Evolutionary conservation across 192 early-diverging fungal species (phyloP).

Genomic region (Linnemannia zychae): DNA sequence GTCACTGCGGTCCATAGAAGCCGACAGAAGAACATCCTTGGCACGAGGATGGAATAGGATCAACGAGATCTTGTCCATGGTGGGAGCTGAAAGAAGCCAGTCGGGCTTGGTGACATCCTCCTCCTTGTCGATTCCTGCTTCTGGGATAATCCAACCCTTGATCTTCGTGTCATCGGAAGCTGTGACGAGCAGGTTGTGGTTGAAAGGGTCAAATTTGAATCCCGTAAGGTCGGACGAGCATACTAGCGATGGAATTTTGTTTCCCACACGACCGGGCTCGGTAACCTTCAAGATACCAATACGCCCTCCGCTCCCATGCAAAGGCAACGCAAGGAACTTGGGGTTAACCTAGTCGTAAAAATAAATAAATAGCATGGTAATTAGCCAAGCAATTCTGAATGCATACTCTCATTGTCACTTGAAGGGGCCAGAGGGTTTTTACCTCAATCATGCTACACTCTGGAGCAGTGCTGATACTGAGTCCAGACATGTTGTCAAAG

Average conservation of each 20-base stretch:
- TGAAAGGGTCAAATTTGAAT: conserved; percentile 84
- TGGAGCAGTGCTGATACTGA: conserved; percentile 66
- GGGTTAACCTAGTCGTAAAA: conserved; percentile 58
- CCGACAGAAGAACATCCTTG: conserved; percentile 68
- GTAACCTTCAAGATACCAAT: conserved; percentile 75
- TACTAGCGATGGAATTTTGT: conserved; percentile 68
- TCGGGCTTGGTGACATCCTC: conserved; percentile 38
- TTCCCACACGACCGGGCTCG: conserved; percentile 78
- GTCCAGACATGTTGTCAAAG: conserved; percentile 72
- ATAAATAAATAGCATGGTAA: conserved; percentile 20
- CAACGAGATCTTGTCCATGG: conserved; percentile 66
- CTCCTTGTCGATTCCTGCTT: conserved; percentile 69
- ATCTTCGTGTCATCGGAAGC: conserved; percentile 76
- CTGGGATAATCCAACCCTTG: conserved; percentile 68
- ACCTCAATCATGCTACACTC: conserved; percentile 74
- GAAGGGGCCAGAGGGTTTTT: no score
- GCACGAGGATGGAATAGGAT: conserved; percentile 72
- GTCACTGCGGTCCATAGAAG: conserved; percentile 68
- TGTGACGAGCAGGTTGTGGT: conserved; percentile 67
- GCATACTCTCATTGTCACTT: no score
- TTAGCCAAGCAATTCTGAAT: no score
- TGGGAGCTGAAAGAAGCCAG: conserved; percentile 42
- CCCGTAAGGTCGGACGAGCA: conserved; percentile 73
- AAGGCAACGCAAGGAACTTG: conserved; percentile 78
- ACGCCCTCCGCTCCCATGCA: conserved; percentile 85